Percentiles rank a stretch among this genome's conserved stretches.
Conservation (phyloP, 1,139 yeast species). For the Pichia terricola region DNA sequence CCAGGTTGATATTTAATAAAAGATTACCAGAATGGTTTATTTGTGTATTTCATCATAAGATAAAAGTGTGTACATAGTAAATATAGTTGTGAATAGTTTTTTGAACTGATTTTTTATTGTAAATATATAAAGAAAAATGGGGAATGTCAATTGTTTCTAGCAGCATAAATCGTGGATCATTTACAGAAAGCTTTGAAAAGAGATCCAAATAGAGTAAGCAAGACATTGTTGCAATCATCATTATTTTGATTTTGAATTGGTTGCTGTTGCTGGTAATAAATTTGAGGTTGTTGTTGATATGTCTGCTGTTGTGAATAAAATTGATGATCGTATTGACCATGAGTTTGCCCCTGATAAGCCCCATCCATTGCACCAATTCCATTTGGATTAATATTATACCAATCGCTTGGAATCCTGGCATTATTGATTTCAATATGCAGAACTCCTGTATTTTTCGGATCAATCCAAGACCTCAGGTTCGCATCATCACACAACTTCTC, state of each 20-base stretch:
- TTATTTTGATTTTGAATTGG: conserved; percentile 13
- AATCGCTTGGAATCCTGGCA: conserved; percentile 40
- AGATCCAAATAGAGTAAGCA: background rate
- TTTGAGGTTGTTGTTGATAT: conserved; percentile 27
- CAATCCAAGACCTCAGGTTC: conserved; percentile 49
- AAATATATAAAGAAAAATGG: too few species aligned
- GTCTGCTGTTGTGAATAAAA: background rate
- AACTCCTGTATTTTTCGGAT: conserved; percentile 72
- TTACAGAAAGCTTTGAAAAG: background rate
- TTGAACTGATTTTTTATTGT: too few species aligned
- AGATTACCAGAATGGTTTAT: too few species aligned
- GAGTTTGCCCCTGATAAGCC: conserved; percentile 14
- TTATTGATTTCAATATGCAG: conserved; percentile 53
- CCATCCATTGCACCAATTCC: conserved; percentile 25
- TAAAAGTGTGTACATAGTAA: too few species aligned
- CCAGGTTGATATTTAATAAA: too few species aligned
- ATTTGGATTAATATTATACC: conserved; percentile 29
- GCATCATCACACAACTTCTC: conserved; percentile 66
- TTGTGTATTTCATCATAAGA: too few species aligned
- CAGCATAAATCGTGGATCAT: too few species aligned
- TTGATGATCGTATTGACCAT: conserved; percentile 2
- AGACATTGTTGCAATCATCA: background rate
- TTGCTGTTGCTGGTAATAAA: conserved; percentile 26
- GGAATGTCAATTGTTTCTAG: too few species aligned
- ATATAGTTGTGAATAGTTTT: too few species aligned